Percentiles rank a stretch among this genome's conserved stretches.
Evolutionary conservation across 345 rosid genomes (phyloP).

Genomic region (Tarenaya hassleriana): DNA sequence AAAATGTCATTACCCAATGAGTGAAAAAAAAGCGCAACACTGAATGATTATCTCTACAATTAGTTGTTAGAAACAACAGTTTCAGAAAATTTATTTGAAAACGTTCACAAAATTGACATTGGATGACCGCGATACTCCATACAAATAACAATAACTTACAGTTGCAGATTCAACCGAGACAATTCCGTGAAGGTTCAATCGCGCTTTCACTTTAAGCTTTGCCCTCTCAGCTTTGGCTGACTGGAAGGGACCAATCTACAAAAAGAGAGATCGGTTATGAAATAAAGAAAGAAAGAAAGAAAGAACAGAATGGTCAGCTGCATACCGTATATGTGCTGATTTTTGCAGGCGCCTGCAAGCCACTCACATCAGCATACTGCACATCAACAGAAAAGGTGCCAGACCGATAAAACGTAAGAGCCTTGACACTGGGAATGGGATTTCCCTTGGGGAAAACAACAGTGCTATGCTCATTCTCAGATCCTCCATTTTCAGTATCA

Average conservation of each 20-base stretch:
- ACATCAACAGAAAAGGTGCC: constrained; percentile 76
- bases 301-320: too few relatives aligned
- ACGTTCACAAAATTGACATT: not conserved
- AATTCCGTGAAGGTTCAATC: constrained; percentile 80
- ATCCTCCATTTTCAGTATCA: constrained; percentile 52
- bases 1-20: not conserved
- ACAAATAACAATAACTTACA: constrained; percentile 35
- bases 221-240: constrained; percentile 61
- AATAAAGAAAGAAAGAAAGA: too few relatives aligned
- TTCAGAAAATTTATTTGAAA: not conserved
- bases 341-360: constrained; percentile 61
- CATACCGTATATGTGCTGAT: constrained; percentile 79
- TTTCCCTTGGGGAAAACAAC: constrained; percentile 86
- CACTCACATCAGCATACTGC: constrained; percentile 56
- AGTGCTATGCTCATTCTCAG: constrained; percentile 69
- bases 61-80: not conserved
- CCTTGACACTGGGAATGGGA: constrained; percentile 77
- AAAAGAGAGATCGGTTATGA: not conserved
- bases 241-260: constrained; percentile 93
- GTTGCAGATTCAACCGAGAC: constrained; percentile 79
- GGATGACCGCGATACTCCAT: not conserved
- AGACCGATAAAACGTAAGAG: constrained; percentile 71
- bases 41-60: not conserved
- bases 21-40: not conserved
- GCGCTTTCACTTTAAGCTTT: constrained; percentile 81